phyloP scores from a whole-genome alignment of 2,329 filamentous ascomycete genomes.

The Aureobasidium mangrovei region DNA sequence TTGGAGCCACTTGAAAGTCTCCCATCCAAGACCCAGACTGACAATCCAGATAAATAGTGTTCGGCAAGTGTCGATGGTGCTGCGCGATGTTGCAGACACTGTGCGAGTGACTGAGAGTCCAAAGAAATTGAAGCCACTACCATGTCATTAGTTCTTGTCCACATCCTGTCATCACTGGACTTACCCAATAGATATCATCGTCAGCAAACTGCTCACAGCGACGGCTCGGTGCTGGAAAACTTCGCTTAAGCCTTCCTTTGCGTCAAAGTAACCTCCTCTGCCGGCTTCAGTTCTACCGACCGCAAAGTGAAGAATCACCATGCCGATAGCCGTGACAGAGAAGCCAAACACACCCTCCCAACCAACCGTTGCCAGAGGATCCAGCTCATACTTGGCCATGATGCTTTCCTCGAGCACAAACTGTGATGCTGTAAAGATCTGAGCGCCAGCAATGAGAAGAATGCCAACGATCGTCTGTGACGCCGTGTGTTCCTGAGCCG shows the following conservation, averaged over 20 bases:
- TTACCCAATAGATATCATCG: slow-evolving; percentile 97
- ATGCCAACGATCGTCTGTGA: slow-evolving; percentile 72
- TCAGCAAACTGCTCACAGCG: slow-evolving; percentile 68
- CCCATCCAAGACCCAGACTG: slow-evolving; percentile 87
- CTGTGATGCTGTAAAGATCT: slow-evolving; percentile 94
- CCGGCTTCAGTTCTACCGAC: slow-evolving; percentile 69
- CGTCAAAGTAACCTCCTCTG: slow-evolving; percentile 78
- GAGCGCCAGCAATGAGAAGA: slow-evolving; percentile 81
- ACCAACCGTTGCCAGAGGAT: slow-evolving; percentile 83
- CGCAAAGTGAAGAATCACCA: slow-evolving; percentile 68
- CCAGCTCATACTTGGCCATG: slow-evolving; percentile 66
- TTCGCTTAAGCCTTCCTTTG: slow-evolving; percentile 74
- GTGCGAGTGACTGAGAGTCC: slow-evolving; percentile 83
- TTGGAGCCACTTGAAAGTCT: slow-evolving; percentile 95
- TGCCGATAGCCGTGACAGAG: slow-evolving; percentile 63
- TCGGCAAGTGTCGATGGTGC: slow-evolving; percentile 93
- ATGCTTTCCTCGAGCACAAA: slow-evolving; percentile 96
- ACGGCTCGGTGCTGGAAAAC: slow-evolving; percentile 65
- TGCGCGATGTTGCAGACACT: slow-evolving; percentile 86
- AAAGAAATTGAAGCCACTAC: slow-evolving; percentile 96
- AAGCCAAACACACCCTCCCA: slow-evolving; percentile 97
- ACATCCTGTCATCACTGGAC: slow-evolving; percentile 24
- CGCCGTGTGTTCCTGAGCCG: slow-evolving; percentile 46
- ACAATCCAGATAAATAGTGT: slow-evolving; percentile 98
- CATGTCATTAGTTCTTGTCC: background rate